Evolutionary conservation across 2,329 filamentous ascomycete genomes (phyloP), one percentile per base, ranked within the genome.

Genomic region (Diaporthe sp.): DNA sequence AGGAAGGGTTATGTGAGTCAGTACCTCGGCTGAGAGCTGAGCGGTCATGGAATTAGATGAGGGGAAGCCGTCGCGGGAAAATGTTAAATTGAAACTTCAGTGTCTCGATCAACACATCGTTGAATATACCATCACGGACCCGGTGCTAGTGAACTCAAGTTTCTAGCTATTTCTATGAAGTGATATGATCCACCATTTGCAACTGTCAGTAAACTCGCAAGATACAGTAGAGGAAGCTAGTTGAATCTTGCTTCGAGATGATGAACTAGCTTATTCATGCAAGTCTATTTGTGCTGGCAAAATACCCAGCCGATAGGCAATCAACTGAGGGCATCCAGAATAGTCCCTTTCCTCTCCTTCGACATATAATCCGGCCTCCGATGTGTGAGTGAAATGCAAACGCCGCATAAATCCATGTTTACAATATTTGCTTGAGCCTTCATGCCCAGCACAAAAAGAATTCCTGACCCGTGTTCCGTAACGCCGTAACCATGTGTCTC

Each of bases 1-100:
- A 91, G 97, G 74, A 91, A 94, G 88, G 90, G 91, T 65, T 99
- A 99, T 80, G 86, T 98, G 53, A 78, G 82, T 73, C 81, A 87
- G 68, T 90, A 84, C 76, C 79, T 88, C 55, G 51, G 47, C 72
- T 78, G 73, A 75, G 58, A 55, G 47, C 72, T 78, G 73, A 75
- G 47, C 44, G 25, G 19, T 22, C n/a, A 19, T 35, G 2, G 25
- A 53, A 55, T 15, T 35, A 4, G 22, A 42, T 13, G 27, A 7
- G 27, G 12, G 9, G 25, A 50, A 50, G 17, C 17, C 25, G 15
- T 68, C n/a, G 47, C 13, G n/a, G n/a, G n/a, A n/a, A 27, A 4
- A 2, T 15, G 30, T 6, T 0, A 2, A 53, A 17, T 68, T 39
- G n/a, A 39, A 68, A 30, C 4, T 32, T 8, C 7, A 4, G n/a